Base-by-base conservation (phyloP, 345 rosid species). In the Dovyalis caffra region DNA sequence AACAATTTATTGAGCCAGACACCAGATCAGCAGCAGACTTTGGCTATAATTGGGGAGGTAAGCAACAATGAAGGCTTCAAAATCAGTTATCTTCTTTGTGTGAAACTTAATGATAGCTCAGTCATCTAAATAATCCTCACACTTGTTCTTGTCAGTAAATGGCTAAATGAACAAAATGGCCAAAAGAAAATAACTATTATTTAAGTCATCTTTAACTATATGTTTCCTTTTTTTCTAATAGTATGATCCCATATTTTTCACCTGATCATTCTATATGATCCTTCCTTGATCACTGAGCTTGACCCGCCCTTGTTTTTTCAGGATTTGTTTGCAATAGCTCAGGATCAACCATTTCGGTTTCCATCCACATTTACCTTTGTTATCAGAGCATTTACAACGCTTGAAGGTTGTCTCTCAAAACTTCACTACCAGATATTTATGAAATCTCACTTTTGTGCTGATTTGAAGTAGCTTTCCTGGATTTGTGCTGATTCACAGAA, bases 271-370 rank as follows among this genome's bases (percentile, higher is more conserved):
- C 18, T 33, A 21, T 33, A 70, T 33, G 23, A 61, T 34, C 53
- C 67, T 20, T 74, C 20, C 38, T 18, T 34, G 47, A 60, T 25
- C 47, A 40, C 1, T 64, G 29, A 40, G 72, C 65, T 64, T 58
- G 33, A 38, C 71, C 20, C 1, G 31, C 34, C 65, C 40, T 37
- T 14, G 1, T 29, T 31, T 58, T 18, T 69, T 29, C 89, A 95
- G 98, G 99, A 95, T 76, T 86, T 95, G 81, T 92, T 95, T 88
- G 90, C 99, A 76, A 88, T 95, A 77, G 92, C 98, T 66, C 97
- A 83, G 74, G 97, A 95, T 78, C 99, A 95, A 77, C 99, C 97
- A 64, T 92, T 95, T 78, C 90, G 97, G 67, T 89, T 95, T 75
- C 99, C 99, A 47, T 88, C 97, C 72, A 90, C 97, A 14, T 90